phyloP scores from a whole-genome alignment of 2,329 filamentous ascomycete genomes.

The Alternaria consortialis region DNA sequence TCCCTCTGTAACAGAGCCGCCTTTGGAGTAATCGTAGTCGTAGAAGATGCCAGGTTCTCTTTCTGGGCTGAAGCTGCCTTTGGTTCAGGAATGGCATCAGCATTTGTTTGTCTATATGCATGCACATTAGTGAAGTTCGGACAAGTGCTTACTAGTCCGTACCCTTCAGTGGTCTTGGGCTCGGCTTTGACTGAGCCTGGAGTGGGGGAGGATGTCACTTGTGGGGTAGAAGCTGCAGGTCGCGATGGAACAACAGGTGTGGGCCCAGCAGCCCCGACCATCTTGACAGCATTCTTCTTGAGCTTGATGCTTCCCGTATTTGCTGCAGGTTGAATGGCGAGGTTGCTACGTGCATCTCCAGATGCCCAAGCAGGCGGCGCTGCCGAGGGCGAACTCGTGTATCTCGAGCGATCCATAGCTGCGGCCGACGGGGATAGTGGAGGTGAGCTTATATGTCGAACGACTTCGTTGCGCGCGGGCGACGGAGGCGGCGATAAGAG shows the following conservation, averaged over 20 bases:
- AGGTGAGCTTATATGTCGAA: not conserved
- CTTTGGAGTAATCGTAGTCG: not conserved
- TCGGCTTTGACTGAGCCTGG: conserved; percentile 14
- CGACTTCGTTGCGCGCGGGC: conserved; percentile 5
- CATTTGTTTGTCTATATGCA: conserved; percentile 2
- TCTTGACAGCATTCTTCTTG: conserved; percentile 43
- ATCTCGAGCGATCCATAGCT: conserved; percentile 25
- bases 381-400: conserved; percentile 17
- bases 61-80: conserved; percentile 1
- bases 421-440: not conserved
- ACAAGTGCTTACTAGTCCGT: conserved; percentile 1
- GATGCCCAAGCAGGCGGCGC: not conserved
- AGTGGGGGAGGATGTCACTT: conserved; percentile 1
- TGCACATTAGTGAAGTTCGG: conserved; percentile 10
- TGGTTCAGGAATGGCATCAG: not conserved
- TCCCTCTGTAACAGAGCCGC: conserved; percentile 7
- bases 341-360: conserved; percentile 26
- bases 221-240: not conserved
- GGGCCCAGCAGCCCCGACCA: conserved; percentile 30
- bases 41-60: not conserved
- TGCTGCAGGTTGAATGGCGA: conserved; percentile 35
- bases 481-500: conserved; percentile 18
- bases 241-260: not conserved
- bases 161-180: conserved; percentile 24
- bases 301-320: conserved; percentile 28